phyloP scores from a whole-genome alignment of 345 rosid species.

The Balakata baccata region DNA sequence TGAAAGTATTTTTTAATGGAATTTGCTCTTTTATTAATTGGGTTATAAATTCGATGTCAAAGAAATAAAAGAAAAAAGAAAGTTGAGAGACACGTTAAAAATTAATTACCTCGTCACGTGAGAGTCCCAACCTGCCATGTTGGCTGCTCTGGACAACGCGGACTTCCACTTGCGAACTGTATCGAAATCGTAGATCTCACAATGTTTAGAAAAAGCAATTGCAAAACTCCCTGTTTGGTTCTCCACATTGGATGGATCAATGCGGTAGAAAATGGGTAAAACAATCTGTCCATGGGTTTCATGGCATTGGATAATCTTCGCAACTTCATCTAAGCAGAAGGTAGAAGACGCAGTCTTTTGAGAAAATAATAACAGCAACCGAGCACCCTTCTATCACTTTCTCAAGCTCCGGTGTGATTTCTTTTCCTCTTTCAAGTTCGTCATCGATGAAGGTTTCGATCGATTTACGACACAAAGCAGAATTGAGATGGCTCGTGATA shows the following conservation, averaged over 20 bases:
- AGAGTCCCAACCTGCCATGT: conserved; percentile 17
- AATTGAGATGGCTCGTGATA: conserved; percentile 13
- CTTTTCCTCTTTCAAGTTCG: neutral
- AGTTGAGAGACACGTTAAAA: too few relatives aligned
- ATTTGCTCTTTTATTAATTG: too few relatives aligned
- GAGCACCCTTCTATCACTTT: neutral
- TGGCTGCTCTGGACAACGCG: conserved; percentile 5
- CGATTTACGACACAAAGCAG: conserved; percentile 4
- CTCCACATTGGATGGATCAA: conserved; percentile 9
- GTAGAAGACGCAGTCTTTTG: conserved; percentile 9
- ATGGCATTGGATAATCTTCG: conserved; percentile 1
- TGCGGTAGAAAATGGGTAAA: neutral
- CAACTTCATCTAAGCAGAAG: conserved; percentile 15
- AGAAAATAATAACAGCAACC: conserved; percentile 5
- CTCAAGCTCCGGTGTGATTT: neutral
- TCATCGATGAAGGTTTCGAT: conserved; percentile 9
- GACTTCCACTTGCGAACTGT: conserved; percentile 15
- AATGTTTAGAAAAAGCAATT: conserved; percentile 1
- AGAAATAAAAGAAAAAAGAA: too few relatives aligned
- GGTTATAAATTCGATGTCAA: too few relatives aligned
- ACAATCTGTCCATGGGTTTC: conserved; percentile 1
- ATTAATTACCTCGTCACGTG: conserved; percentile 3
- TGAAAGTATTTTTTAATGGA: too few relatives aligned
- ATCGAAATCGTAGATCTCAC: neutral
- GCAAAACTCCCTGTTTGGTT: neutral